Conservation (phyloP, 1,284 basidiomycete genomes). For the Austroboletus rostrupii region DNA sequence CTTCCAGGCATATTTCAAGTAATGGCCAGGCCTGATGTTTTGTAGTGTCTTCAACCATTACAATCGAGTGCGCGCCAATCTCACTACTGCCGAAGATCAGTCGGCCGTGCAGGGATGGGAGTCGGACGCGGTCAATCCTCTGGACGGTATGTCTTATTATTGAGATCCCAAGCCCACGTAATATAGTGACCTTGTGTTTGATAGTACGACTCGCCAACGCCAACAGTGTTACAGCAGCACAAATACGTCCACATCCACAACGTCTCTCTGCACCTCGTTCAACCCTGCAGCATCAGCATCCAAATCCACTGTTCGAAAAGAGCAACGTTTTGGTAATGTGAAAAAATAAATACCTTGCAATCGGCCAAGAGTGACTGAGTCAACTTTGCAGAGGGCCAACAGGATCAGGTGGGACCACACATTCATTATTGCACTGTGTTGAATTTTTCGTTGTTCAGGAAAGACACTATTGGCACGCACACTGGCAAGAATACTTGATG, state of each 20-base stretch:
- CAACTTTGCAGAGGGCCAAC: conserved; percentile 64
- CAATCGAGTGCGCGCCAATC: conserved; percentile 71
- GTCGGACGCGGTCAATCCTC: conserved; percentile 20
- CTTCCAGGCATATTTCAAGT: conserved; percentile 12
- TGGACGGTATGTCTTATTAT: conserved; percentile 32
- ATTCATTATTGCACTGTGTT: not conserved
- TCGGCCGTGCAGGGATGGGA: conserved; percentile 31
- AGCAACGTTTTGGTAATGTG: conserved; percentile 87
- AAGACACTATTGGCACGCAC: conserved; percentile 87
- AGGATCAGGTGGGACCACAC: conserved; percentile 57
- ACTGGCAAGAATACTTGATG: conserved; percentile 81
- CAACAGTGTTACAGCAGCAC: conserved; percentile 43
- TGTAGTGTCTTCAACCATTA: conserved; percentile 89
- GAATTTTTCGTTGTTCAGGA: conserved; percentile 41
- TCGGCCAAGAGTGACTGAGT: conserved; percentile 8
- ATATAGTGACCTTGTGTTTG: not conserved
- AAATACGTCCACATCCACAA: conserved; percentile 51
- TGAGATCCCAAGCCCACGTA: not conserved
- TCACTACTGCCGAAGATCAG: conserved; percentile 46
- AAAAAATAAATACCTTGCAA: conserved; percentile 7
- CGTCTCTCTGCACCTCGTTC: conserved; percentile 35
- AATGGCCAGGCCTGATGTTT: conserved; percentile 3
- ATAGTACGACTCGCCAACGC: conserved; percentile 28
- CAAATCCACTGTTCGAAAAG: conserved; percentile 78
- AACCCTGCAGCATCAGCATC: conserved; percentile 40